Evolutionary conservation across 257 asterid genomes (phyloP).

Genomic region (Prunella vulgaris): DNA sequence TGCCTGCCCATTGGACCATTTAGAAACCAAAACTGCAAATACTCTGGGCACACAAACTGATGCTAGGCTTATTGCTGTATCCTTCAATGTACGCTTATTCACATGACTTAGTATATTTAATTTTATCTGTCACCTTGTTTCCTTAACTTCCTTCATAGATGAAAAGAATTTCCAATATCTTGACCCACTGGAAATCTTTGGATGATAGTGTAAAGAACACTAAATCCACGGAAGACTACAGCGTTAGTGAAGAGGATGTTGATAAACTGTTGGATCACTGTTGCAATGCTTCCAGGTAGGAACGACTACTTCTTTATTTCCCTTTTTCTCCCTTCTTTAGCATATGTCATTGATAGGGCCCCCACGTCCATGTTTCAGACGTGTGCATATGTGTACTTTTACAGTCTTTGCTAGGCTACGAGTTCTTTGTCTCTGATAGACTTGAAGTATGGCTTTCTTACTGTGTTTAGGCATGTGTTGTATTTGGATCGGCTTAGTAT

Average conservation of each 20-base stretch:
- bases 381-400: not conserved
- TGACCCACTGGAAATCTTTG: conserved; percentile 52
- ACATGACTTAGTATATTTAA: not conserved
- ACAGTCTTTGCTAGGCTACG: conserved; percentile 3
- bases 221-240: conserved; percentile 26
- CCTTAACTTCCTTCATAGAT: conserved; percentile 53
- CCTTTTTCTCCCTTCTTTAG: not conserved
- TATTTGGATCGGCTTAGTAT: not conserved
- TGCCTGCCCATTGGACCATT: conserved; percentile 36
- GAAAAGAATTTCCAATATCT: conserved; percentile 41
- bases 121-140: conserved; percentile 18
- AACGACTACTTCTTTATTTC: not conserved
- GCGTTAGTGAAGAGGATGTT: conserved; percentile 51
- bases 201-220: conserved; percentile 32
- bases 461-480: not conserved
- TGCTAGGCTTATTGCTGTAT: conserved; percentile 54
- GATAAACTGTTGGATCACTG: conserved; percentile 52
- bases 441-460: conserved; percentile 1
- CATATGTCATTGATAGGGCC: not conserved
- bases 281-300: conserved; percentile 28
- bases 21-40: conserved; percentile 23
- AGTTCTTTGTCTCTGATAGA: not conserved
- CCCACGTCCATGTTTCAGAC: not conserved
- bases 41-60: conserved; percentile 25
- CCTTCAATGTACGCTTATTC: conserved; percentile 32